Base-by-base conservation (phyloP, 2,329 filamentous ascomycete genomes). In the Pyrenochaeta sp. region DNA sequence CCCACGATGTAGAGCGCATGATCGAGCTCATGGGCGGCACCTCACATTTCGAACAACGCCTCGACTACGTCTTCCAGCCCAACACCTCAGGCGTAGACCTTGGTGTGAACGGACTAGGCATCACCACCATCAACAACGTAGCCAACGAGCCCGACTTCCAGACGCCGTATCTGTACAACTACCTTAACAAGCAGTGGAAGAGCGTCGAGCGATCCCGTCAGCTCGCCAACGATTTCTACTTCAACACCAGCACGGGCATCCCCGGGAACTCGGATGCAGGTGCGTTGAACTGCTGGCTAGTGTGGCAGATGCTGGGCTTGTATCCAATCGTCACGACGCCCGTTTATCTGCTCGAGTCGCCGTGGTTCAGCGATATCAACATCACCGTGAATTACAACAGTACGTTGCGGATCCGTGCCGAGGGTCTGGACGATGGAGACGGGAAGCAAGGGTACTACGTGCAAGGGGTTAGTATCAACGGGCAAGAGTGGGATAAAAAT, bases 391-490 rank as follows among this genome's bases (percentile, higher is more conserved):
- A 69, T 21, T 48, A 69, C 20, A 46, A 73, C 44, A 44, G 62
- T 3, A 73, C 69, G 1, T 53, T 83, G 23, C 69, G 73, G 1
- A 81, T 84, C 23, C 74, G 63, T 0, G 76, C 80, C 0, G 54
- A 66, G 10, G 60, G 65, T 0, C 39, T 69, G 5, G 61, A 68
- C 29, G 67, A 71, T 5, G 75, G 76, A 0, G 55, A 81, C 9
- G 72, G 69, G 1, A 63, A 69, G 3, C 60, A 75, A 3, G 75
- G 75, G 2, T 77, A 74, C 28, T 84, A 77, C 46, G 76, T 85
- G 4, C 79, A 83, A 54, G 72, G 72, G 2, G 67, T 84, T 1
- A 77, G 67, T 41, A 75, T 83, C 24, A 83, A 84, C 44, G 80
- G 78, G 0, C 44, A 78, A 39, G 2, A 42, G 0, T 83, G 80